These are phyloP conservation scores for Mycosarcoma mackinlayi DNA, from an alignment of 1,284 basidiomycete genomes.

Conservation along the genomic window DNA sequence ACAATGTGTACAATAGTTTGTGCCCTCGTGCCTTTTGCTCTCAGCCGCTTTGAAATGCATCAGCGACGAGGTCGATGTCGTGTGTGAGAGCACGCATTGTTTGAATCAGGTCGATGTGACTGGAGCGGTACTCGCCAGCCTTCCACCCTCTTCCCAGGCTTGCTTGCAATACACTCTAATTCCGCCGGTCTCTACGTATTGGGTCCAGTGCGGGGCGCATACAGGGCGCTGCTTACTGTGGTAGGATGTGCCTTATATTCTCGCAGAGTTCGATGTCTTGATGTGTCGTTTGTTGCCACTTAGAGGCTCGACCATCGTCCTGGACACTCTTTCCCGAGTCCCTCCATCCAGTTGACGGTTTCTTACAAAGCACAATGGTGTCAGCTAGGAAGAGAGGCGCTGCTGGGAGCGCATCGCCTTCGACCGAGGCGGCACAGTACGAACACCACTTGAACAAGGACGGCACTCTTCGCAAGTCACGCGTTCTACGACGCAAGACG, in stretches of 20 bases:
- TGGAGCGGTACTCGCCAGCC: slow-evolving; percentile 22
- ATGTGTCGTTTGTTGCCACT: slow-evolving; percentile 4
- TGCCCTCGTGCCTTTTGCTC: background rate
- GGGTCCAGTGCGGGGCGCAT: slow-evolving; percentile 6
- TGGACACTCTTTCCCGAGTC: background rate
- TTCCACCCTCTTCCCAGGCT: background rate
- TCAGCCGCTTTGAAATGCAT: background rate
- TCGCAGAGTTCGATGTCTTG: too few relatives aligned
- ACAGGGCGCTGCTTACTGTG: background rate
- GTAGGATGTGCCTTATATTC: slow-evolving; percentile 3
- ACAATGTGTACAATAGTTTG: too few relatives aligned
- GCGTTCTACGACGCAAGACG: slow-evolving; percentile 63
- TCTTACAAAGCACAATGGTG: slow-evolving; percentile 5
- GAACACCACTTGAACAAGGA: slow-evolving; percentile 41
- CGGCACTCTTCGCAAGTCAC: slow-evolving; percentile 50
- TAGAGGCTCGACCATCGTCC: background rate
- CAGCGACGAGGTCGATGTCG: slow-evolving; percentile 30
- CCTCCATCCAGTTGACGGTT: background rate
- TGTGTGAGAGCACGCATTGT: slow-evolving; percentile 25
- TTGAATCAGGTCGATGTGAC: slow-evolving; percentile 14
- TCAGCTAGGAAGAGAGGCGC: slow-evolving; percentile 8
- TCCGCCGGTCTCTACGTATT: slow-evolving; percentile 8
- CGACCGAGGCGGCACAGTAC: background rate
- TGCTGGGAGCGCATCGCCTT: slow-evolving; percentile 5
- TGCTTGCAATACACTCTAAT: too few relatives aligned